Conservation (phyloP, 495 filamentous ascomycete genomes). For the Chlorociboria aeruginascens region DNA sequence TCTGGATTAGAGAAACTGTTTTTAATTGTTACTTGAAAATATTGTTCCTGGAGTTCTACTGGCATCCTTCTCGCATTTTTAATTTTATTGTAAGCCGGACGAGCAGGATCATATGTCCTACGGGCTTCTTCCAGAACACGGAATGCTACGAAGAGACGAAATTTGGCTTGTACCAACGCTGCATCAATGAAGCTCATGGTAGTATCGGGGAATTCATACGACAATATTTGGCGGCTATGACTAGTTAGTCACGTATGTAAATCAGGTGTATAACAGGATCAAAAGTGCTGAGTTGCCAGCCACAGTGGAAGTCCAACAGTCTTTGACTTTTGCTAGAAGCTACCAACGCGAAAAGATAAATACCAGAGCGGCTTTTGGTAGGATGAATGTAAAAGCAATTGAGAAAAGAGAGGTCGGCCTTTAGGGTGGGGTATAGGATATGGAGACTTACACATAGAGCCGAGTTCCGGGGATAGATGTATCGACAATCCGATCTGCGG, state of each 20-base stretch:
- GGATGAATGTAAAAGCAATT: too few relatives aligned
- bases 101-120: slow-evolving; percentile 18
- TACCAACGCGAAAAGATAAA: too few relatives aligned
- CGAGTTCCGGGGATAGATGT: neutral
- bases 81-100: slow-evolving; percentile 24
- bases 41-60: slow-evolving; percentile 1
- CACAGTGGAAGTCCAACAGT: too few relatives aligned
- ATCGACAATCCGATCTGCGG: slow-evolving; percentile 13
- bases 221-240: slow-evolving; percentile 27
- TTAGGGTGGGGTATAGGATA: neutral
- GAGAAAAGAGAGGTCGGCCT: too few relatives aligned
- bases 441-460: slow-evolving; percentile 8
- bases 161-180: slow-evolving; percentile 24
- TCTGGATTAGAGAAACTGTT: neutral
- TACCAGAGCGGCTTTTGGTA: too few relatives aligned
- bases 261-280: too few relatives aligned
- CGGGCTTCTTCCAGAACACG: slow-evolving; percentile 29
- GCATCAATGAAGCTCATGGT: slow-evolving; percentile 34
- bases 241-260: neutral
- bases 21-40: neutral
- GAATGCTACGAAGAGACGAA: slow-evolving; percentile 32
- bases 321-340: too few relatives aligned
- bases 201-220: slow-evolving; percentile 33
- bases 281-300: too few relatives aligned
- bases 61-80: slow-evolving; percentile 20